Base-by-base conservation (phyloP, 805 yeast genomes). In the Barnettozyma sucrosica region DNA sequence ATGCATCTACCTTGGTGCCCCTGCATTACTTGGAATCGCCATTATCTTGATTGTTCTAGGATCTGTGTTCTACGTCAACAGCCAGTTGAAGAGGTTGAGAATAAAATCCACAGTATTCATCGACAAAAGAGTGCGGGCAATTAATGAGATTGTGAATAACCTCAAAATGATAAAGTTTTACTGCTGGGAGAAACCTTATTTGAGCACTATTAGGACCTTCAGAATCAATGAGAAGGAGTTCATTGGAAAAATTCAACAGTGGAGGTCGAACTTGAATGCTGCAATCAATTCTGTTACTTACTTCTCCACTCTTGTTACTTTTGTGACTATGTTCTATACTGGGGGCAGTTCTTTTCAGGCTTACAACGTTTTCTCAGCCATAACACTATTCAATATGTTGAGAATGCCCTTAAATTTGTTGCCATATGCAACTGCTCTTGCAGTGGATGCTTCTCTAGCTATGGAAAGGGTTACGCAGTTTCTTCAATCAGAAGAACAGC, bases 141-240 rank as follows among this genome's bases (percentile, higher is more conserved):
- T 89, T 63, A 83, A 86, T 54, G 98, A 90, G 64, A 78, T 89
- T 25, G 70, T 90, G 53, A 80, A 77, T 59, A 80, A 85, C 54
- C 77, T 90, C 74, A 87, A 85, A 59, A 76, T 84, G 69, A 86
- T 90, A 64, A 90, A 90, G 68, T 85, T 77, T 63, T 90, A 89
- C 63, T 86, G 95, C 1, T 90, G 97, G 97, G 97, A 90, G 66
- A 72, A 72, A 28, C 89, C 97, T 1, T 90, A 88, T 62, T 72
- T 73, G 46, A 63, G 72, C 9, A 68, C 74, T 45, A 75, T 90
- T 32, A 59, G 77, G 14, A 72, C 70, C 11, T 70, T 78, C 24
- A 77, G 97, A 62, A 57, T 61, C 0, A 59, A 68, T 19, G 97
- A 89, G 66, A 81, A 86, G 76, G 55, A 58, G 4, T 69, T 71